phyloP scores from a whole-genome alignment of 768 basidiomycete species.

The Brasilioporus rufonigricans region DNA sequence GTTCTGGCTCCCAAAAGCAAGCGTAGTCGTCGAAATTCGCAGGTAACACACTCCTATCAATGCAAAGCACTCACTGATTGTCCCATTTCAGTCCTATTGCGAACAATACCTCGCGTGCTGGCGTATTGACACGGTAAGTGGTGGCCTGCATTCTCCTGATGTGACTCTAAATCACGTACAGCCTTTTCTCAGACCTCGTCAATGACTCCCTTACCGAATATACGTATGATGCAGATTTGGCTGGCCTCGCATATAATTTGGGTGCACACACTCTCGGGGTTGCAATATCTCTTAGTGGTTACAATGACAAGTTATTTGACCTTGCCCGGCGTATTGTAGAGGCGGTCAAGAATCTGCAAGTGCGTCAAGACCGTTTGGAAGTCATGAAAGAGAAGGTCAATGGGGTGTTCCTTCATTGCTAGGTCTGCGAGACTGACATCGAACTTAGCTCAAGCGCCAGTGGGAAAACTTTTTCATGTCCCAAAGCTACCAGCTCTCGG shows the following conservation, averaged over 20 bases:
- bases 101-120: constrained; percentile 61
- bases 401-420: constrained; percentile 10
- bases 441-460: constrained; percentile 60
- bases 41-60: constrained; percentile 42
- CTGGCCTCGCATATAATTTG: constrained; percentile 78
- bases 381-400: constrained; percentile 83
- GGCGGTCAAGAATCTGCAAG: constrained; percentile 58
- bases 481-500: constrained; percentile 77
- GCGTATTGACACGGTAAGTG: constrained; percentile 69
- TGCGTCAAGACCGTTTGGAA: constrained; percentile 69
- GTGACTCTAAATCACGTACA: constrained; percentile 24
- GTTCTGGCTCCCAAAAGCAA: constrained; percentile 93
- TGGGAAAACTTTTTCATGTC: constrained; percentile 88
- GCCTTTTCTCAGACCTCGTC: constrained; percentile 82
- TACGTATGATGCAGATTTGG: constrained; percentile 89
- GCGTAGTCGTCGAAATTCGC: constrained; percentile 69
- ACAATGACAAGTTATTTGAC: constrained; percentile 86
- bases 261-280: constrained; percentile 62
- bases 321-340: constrained; percentile 72
- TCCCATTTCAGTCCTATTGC: constrained; percentile 47
- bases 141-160: not conserved
- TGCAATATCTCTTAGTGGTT: constrained; percentile 69
- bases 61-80: not conserved
- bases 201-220: constrained; percentile 88
- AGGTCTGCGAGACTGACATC: not conserved